These are phyloP conservation scores for Datura wrightii DNA, from an alignment of 257 asterid species.

Conservation along the genomic window DNA sequence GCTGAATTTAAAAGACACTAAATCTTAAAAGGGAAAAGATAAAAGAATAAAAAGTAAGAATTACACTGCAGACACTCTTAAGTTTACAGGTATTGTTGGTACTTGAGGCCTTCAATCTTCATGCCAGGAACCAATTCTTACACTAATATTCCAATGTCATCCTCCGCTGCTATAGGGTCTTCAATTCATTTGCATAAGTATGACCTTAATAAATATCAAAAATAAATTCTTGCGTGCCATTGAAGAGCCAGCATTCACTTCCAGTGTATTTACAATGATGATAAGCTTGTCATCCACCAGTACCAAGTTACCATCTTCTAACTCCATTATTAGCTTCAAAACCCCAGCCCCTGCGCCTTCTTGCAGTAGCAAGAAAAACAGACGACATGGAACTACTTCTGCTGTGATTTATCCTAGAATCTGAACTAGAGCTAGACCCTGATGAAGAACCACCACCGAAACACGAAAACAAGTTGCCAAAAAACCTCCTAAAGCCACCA, in stretches of 20 bases:
- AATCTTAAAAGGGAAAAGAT: slow-evolving; percentile 26
- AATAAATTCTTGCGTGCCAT: slow-evolving; percentile 11
- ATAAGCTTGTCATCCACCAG: background rate
- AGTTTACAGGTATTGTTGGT: slow-evolving; percentile 32
- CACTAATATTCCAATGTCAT: slow-evolving; percentile 25
- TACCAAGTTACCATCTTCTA: background rate
- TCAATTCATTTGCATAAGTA: slow-evolving; percentile 30
- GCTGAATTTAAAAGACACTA: background rate
- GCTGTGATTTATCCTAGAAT: slow-evolving; percentile 54
- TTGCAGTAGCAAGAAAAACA: slow-evolving; percentile 52
- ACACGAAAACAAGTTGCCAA: slow-evolving; percentile 62
- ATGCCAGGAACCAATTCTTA: slow-evolving; percentile 34
- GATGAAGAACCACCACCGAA: slow-evolving; percentile 61
- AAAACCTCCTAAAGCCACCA: slow-evolving; percentile 65
- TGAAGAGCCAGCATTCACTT: background rate
- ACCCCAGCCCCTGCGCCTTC: slow-evolving; percentile 62
- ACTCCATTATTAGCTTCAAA: slow-evolving; percentile 40
- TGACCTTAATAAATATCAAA: slow-evolving; percentile 11
- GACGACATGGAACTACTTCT: slow-evolving; percentile 49
- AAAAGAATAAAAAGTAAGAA: slow-evolving; percentile 29
- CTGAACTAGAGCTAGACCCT: slow-evolving; percentile 55
- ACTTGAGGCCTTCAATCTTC: slow-evolving; percentile 40
- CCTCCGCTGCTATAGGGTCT: slow-evolving; percentile 23
- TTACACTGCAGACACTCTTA: slow-evolving; percentile 31
- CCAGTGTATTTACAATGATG: slow-evolving; percentile 29